These are phyloP conservation scores for Xylariaceae sp. DNA, from an alignment of 2,329 filamentous ascomycete genomes.

Conservation along the genomic window DNA sequence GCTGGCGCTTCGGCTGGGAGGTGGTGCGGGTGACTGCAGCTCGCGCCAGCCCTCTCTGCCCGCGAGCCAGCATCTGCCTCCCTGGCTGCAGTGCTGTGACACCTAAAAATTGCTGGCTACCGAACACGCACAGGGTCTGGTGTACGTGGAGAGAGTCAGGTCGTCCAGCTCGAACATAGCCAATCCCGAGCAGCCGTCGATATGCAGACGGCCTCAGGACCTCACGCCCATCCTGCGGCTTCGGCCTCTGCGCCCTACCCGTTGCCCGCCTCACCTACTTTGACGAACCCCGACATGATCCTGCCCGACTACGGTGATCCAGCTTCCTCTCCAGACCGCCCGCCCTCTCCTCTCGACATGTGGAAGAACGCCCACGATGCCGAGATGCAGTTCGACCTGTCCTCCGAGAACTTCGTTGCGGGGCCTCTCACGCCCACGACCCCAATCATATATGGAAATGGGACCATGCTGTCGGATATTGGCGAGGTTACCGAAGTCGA, in stretches of 20 bases:
- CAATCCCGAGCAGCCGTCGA: constrained; percentile 6
- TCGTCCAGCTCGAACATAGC: constrained; percentile 7
- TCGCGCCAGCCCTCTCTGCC: constrained; percentile 1
- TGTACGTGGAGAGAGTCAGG: constrained; percentile 3
- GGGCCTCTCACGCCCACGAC: constrained; percentile 45
- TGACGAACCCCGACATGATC: constrained; percentile 94
- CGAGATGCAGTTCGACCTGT: constrained; percentile 36
- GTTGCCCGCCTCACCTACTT: constrained; percentile 67
- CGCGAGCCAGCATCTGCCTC: neutral
- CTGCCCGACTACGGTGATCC: constrained; percentile 64
- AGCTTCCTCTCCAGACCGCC: constrained; percentile 43
- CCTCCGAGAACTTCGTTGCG: constrained; percentile 31
- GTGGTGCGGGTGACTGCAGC: constrained; percentile 14
- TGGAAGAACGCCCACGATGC: constrained; percentile 40
- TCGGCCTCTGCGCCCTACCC: constrained; percentile 29
- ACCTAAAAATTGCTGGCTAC: constrained; percentile 2
- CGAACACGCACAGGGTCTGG: neutral
- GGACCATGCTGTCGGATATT: constrained; percentile 62
- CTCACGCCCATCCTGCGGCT: constrained; percentile 10
- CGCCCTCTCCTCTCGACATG: constrained; percentile 43
- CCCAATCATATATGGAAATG: constrained; percentile 62
- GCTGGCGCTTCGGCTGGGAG: constrained; percentile 6
- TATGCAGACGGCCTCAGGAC: constrained; percentile 19
- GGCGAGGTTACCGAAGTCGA: constrained; percentile 48
- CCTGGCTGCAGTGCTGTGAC: constrained; percentile 1